Evolutionary conservation across 2,329 filamentous ascomycete species (phyloP).

Genomic region (Leptosphaerulina australis): DNA sequence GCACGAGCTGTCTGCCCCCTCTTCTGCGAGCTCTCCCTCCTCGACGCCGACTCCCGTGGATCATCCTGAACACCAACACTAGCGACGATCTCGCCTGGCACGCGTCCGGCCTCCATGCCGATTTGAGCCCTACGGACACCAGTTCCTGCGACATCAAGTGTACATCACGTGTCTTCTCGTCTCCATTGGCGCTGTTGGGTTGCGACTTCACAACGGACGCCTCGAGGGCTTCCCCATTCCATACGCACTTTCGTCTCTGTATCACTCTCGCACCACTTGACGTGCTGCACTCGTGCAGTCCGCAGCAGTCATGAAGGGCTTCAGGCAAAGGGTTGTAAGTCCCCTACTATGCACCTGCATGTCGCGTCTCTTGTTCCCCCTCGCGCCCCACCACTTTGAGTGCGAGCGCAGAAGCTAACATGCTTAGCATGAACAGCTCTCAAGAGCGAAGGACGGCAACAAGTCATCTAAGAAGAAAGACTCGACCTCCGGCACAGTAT

Average conservation of each 20-base stretch:
- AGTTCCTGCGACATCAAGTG: conserved; percentile 21
- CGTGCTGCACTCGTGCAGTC: conserved; percentile 38
- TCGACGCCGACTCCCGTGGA: conserved; percentile 32
- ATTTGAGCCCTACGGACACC: conserved; percentile 31
- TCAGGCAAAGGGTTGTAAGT: conserved; percentile 96
- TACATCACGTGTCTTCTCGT: conserved; percentile 27
- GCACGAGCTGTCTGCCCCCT: conserved; percentile 31
- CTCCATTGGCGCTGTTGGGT: conserved; percentile 39
- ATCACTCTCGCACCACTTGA: conserved; percentile 37
- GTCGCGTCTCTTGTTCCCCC: conserved; percentile 27
- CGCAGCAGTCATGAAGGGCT: conserved; percentile 86
- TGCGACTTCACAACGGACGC: conserved; percentile 31
- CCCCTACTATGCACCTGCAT: conserved; percentile 27
- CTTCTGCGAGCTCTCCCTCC: conserved; percentile 32
- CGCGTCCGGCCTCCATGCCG: conserved; percentile 40
- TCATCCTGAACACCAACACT: conserved; percentile 34
- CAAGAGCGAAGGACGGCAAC: conserved; percentile 77
- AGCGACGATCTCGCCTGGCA: conserved; percentile 34
- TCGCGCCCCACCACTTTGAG: conserved; percentile 28
- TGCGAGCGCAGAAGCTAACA: conserved; percentile 54
- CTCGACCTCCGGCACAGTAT: conserved; percentile 70
- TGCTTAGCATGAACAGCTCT: conserved; percentile 78
- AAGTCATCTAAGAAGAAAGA: conserved; percentile 77
- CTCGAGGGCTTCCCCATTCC: conserved; percentile 31
- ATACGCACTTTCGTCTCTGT: conserved; percentile 34